Evolutionary conservation across 2,329 filamentous ascomycete genomes (phyloP).

Genomic region (Pestalotiopsis sp.): DNA sequence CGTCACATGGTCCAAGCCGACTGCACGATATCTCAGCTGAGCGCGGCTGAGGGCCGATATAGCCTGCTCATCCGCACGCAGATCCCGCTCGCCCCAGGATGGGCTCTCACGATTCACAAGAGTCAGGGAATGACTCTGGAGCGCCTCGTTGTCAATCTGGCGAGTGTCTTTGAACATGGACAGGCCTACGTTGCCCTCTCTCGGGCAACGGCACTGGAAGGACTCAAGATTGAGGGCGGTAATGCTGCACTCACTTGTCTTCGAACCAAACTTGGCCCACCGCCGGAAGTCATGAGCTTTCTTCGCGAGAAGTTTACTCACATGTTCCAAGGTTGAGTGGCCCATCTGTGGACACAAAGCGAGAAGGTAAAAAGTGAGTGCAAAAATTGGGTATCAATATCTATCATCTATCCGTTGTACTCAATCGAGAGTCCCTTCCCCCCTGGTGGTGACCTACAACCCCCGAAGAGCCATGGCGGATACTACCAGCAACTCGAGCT

Average conservation of each 20-base stretch:
- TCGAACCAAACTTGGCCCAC: not conserved
- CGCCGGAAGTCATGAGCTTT: not conserved
- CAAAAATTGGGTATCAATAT: not conserved
- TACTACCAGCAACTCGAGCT: constrained; percentile 71
- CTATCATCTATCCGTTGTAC: not conserved
- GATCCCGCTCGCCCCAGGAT: constrained; percentile 60
- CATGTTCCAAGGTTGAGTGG: not conserved
- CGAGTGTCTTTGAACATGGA: constrained; percentile 51
- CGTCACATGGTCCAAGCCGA: constrained; percentile 50
- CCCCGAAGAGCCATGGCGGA: constrained; percentile 80
- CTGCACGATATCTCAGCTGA: constrained; percentile 46
- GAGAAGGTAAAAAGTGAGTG: not conserved
- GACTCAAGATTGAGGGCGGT: constrained; percentile 34
- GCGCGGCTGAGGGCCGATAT: constrained; percentile 48
- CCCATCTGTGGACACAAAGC: not conserved
- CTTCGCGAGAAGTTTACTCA: not conserved
- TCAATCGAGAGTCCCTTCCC: not conserved
- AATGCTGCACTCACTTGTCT: not conserved
- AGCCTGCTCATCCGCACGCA: constrained; percentile 57
- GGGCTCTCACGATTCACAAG: constrained; percentile 68
- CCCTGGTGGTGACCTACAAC: constrained; percentile 27
- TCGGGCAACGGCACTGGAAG: constrained; percentile 49
- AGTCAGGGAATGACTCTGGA: constrained; percentile 65
- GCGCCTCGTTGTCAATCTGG: constrained; percentile 55
- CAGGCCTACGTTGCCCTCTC: constrained; percentile 64